phyloP scores from a whole-genome alignment of 2,329 filamentous ascomycete species.

The Volutella citrinella region DNA sequence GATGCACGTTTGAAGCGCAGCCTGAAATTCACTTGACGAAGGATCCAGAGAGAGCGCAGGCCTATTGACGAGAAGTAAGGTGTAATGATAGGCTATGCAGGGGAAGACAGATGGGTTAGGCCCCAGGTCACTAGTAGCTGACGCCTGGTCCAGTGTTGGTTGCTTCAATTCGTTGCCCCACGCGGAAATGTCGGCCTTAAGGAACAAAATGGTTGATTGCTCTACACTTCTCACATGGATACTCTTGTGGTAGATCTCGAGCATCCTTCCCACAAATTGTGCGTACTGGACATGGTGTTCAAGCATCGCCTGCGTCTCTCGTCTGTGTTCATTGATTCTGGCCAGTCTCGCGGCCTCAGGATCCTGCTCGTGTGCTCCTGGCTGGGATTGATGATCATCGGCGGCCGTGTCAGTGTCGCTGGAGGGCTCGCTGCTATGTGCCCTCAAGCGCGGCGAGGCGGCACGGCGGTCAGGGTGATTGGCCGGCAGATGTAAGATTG shows the following conservation, averaged over 20 bases:
- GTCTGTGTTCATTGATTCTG: too few species aligned
- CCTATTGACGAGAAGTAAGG: conserved; percentile 31
- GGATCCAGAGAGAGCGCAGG: conserved; percentile 31
- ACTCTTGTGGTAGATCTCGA: conserved; percentile 3
- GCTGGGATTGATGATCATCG: conserved; percentile 2
- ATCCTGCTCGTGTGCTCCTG: too few species aligned
- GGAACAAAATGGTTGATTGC: conserved; percentile 2
- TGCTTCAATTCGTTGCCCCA: conserved; percentile 2
- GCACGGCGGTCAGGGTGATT: conserved; percentile 13
- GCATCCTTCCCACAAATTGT: conserved; percentile 1
- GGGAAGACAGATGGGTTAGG: conserved; percentile 20
- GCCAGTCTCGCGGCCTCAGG: too few species aligned
- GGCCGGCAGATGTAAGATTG: conserved; percentile 8
- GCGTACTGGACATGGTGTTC: conserved; percentile 2
- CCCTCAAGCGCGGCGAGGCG: conserved; percentile 1
- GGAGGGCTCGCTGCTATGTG: not conserved
- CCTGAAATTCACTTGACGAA: conserved; percentile 25
- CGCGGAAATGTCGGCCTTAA: conserved; percentile 11
- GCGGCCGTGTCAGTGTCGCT: not conserved
- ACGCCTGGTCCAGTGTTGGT: conserved; percentile 2
- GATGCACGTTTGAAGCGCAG: conserved; percentile 28
- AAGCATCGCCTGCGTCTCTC: conserved; percentile 1
- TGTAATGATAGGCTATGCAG: conserved; percentile 29
- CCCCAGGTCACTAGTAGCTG: not conserved
- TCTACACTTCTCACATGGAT: not conserved